These are phyloP conservation scores for Cladophialophora bantiana DNA, from an alignment of 2,329 filamentous ascomycete genomes.

Conservation along the genomic window DNA sequence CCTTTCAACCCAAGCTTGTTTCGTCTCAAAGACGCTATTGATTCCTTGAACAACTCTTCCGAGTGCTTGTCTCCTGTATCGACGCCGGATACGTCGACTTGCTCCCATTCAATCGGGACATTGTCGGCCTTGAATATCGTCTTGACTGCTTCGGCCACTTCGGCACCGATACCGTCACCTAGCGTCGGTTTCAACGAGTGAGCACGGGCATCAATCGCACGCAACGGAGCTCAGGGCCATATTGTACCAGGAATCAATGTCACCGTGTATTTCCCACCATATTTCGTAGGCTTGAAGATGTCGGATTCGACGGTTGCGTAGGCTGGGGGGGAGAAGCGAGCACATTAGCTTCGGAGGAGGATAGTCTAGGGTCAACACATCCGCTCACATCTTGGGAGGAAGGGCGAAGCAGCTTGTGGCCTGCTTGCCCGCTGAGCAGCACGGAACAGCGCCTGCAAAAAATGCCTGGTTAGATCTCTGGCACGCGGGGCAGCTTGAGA, in stretches of 20 bases:
- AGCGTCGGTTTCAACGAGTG: slow-evolving; percentile 23
- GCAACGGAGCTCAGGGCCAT: slow-evolving; percentile 29
- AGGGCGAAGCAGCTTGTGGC: slow-evolving; percentile 29
- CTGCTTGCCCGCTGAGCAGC: slow-evolving; percentile 35
- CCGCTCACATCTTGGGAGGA: slow-evolving; percentile 38
- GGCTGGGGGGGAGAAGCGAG: slow-evolving; percentile 24
- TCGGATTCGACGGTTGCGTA: slow-evolving; percentile 83
- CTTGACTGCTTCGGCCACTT: slow-evolving; percentile 98
- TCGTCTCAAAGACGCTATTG: slow-evolving; percentile 91
- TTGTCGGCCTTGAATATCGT: slow-evolving; percentile 99
- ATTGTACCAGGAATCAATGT: slow-evolving; percentile 88
- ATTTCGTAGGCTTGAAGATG: slow-evolving; percentile 99
- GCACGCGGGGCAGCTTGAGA: neutral
- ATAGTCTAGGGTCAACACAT: neutral
- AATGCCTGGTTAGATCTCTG: slow-evolving; percentile 24
- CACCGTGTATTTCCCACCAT: slow-evolving; percentile 98
- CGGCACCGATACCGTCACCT: slow-evolving; percentile 95
- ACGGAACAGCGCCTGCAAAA: slow-evolving; percentile 39
- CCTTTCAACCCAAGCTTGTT: slow-evolving; percentile 99
- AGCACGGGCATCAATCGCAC: slow-evolving; percentile 11
- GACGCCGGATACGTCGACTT: slow-evolving; percentile 92
- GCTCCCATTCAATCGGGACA: slow-evolving; percentile 98
- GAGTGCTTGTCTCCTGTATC: slow-evolving; percentile 84
- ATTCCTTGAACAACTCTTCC: slow-evolving; percentile 94
- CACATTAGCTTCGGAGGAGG: slow-evolving; percentile 1